phyloP scores from a whole-genome alignment of 2,329 filamentous ascomycete species.

The Monilinia fructigena region DNA sequence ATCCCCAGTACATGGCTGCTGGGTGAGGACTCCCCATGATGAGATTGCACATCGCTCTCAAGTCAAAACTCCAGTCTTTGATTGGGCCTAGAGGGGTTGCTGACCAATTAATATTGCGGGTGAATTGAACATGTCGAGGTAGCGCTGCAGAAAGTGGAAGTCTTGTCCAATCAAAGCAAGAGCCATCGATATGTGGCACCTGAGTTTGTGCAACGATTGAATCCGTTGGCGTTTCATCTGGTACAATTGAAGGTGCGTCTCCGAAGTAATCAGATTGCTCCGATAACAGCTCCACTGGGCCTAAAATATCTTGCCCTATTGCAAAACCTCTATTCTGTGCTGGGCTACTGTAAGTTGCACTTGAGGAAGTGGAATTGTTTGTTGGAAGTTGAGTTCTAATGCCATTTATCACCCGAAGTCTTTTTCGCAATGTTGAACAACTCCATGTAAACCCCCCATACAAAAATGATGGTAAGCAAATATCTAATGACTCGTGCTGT shows the following conservation, averaged over 20 bases:
- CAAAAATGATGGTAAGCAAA: slow-evolving; percentile 53
- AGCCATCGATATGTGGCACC: slow-evolving; percentile 25
- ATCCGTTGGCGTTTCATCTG: neutral
- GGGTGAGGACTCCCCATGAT: slow-evolving; percentile 78
- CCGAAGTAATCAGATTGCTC: slow-evolving; percentile 37
- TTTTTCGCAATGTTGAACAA: slow-evolving; percentile 64
- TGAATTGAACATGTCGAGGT: slow-evolving; percentile 70
- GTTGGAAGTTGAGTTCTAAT: slow-evolving; percentile 37
- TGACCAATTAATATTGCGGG: slow-evolving; percentile 70
- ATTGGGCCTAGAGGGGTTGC: slow-evolving; percentile 73
- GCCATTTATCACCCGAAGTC: slow-evolving; percentile 67
- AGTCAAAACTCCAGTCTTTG: slow-evolving; percentile 67
- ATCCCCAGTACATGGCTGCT: slow-evolving; percentile 77
- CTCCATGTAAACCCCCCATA: slow-evolving; percentile 70
- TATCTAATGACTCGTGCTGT: slow-evolving; percentile 52
- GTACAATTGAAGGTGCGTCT: slow-evolving; percentile 15
- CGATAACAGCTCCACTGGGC: neutral
- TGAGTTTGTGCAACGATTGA: neutral
- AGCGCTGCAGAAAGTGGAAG: slow-evolving; percentile 62
- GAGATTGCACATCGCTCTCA: slow-evolving; percentile 76
- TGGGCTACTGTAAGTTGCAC: neutral
- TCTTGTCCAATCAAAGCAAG: slow-evolving; percentile 76
- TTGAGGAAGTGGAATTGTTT: slow-evolving; percentile 2
- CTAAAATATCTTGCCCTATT: neutral
- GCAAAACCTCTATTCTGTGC: neutral